Evolutionary conservation across 441 rosid species (phyloP).

Genomic region (Syzygium malaccense): DNA sequence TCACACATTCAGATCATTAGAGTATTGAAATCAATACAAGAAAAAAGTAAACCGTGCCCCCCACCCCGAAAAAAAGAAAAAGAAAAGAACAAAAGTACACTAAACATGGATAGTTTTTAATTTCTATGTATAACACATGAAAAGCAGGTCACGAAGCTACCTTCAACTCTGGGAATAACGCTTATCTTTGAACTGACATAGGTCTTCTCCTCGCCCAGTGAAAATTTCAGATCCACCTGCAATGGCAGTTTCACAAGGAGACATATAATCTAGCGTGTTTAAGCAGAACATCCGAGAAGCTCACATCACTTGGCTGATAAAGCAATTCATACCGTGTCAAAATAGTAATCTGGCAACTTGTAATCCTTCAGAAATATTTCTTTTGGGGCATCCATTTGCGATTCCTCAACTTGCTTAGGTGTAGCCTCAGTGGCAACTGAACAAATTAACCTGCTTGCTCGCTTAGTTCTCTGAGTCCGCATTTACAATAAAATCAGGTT

Average conservation of each 20-base stretch:
- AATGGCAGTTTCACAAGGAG: conserved; percentile 4
- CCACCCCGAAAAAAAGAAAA: neutral
- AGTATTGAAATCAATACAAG: neutral
- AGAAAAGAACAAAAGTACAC: neutral
- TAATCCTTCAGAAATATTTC: conserved; percentile 93
- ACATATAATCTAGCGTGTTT: neutral
- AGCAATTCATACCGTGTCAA: conserved; percentile 50
- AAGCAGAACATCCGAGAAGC: neutral
- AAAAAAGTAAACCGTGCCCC: neutral
- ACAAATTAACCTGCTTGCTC: conserved; percentile 47
- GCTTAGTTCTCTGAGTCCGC: conserved; percentile 46
- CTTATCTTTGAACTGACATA: conserved; percentile 76
- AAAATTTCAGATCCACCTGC: conserved; percentile 80
- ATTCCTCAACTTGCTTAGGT: conserved; percentile 57
- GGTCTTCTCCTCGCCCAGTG: conserved; percentile 90
- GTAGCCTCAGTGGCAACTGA: conserved; percentile 62
- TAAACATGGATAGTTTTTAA: neutral
- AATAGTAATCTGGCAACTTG: conserved; percentile 86
- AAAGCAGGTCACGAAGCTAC: conserved; percentile 23
- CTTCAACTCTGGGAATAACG: conserved; percentile 72
- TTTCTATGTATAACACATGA: neutral
- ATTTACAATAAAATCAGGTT: neutral
- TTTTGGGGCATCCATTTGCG: conserved; percentile 78
- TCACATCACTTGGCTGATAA: neutral
- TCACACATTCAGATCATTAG: neutral